Base-by-base conservation (phyloP, 2,329 filamentous ascomycete genomes). In the Trichoderma simmonsii region DNA sequence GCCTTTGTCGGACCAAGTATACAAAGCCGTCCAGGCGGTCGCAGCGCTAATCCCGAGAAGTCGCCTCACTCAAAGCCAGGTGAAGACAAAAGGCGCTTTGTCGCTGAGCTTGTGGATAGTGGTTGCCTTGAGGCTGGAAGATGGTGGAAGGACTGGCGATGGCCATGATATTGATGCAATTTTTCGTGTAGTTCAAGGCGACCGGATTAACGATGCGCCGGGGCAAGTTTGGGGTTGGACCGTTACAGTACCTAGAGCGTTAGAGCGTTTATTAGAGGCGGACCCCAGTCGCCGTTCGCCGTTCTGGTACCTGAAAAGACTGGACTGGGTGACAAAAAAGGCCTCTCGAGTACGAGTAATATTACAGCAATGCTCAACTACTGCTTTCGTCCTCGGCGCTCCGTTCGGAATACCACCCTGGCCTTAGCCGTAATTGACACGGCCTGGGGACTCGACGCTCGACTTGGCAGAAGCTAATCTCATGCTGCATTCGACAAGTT, bases 121-220 rank as follows among this genome's bases (percentile, higher is more conserved):
- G 62, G 15, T 66, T 66, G 60, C 26, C 61, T 60, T 66, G 26
- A 36, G 69, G 61, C 69, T 61, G 62, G 62, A 71, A 34, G 69
- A 64, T 56, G 48, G 34, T 63, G 61, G 34, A 70, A 70, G 67
- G 67, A 62, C 67, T 71, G 69, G 69, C 36, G 6, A 60, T 51
- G 34, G 54, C 60, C 48, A 34, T 70, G 67, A 70, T 62, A 62
- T 62, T 70, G 51, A 71, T 57, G 61, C 69, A 71, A 71, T 71
- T 71, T 71, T 71, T 71, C 69, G 69, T 71, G 69, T 71, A 65
- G 60, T 71, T 70, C 69, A 66, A 48, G 51, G 61, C 30, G 34
- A 51, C 69, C 69, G 69, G 69, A 71, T 65, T 71, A 71, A 65
- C n/a, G 7, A 65, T 65, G 69, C 15, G 61, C 69, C 69, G 69